Evolutionary conservation across 768 basidiomycete genomes (phyloP).

Genomic region (Phylloporus sp.): DNA sequence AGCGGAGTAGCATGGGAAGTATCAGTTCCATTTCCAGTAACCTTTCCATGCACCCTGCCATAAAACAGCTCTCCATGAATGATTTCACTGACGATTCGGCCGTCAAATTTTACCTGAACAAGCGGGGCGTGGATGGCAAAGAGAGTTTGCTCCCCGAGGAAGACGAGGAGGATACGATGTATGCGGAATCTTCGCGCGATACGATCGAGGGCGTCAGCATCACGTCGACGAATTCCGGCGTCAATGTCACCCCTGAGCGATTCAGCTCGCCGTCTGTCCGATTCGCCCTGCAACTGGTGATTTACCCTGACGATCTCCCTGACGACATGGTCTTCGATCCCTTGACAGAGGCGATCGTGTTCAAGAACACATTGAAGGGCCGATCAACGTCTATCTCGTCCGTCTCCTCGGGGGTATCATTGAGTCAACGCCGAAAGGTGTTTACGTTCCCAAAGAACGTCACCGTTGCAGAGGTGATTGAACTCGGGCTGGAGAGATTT

Average conservation of each 20-base stretch:
- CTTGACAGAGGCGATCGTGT: slow-evolving; percentile 88
- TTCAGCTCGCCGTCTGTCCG: slow-evolving; percentile 80
- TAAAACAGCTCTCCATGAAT: slow-evolving; percentile 90
- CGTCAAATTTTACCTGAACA: slow-evolving; percentile 94
- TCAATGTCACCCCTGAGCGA: slow-evolving; percentile 58
- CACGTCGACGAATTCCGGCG: slow-evolving; percentile 21
- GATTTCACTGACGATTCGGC: slow-evolving; percentile 96
- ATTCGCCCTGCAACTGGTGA: slow-evolving; percentile 82
- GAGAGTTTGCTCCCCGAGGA: slow-evolving; percentile 44
- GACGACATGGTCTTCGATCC: slow-evolving; percentile 96
- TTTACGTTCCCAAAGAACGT: slow-evolving; percentile 92
- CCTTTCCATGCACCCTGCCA: slow-evolving; percentile 91
- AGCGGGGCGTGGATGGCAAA: slow-evolving; percentile 42
- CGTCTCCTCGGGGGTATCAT: slow-evolving; percentile 50
- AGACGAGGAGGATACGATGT: slow-evolving; percentile 38
- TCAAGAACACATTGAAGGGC: slow-evolving; percentile 66
- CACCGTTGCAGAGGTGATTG: slow-evolving; percentile 95
- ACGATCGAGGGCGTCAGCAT: slow-evolving; percentile 24
- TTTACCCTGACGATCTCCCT: slow-evolving; percentile 87
- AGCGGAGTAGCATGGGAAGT: slow-evolving; percentile 88
- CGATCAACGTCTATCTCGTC: slow-evolving; percentile 38
- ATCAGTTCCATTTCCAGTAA: slow-evolving; percentile 93
- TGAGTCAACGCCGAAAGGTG: slow-evolving; percentile 67
- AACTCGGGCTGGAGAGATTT: slow-evolving; percentile 86
- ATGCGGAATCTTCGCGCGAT: slow-evolving; percentile 34